These are phyloP conservation scores for Myriosclerotinia scirpicola DNA, from an alignment of 2,329 filamentous ascomycete species.

Conservation along the genomic window DNA sequence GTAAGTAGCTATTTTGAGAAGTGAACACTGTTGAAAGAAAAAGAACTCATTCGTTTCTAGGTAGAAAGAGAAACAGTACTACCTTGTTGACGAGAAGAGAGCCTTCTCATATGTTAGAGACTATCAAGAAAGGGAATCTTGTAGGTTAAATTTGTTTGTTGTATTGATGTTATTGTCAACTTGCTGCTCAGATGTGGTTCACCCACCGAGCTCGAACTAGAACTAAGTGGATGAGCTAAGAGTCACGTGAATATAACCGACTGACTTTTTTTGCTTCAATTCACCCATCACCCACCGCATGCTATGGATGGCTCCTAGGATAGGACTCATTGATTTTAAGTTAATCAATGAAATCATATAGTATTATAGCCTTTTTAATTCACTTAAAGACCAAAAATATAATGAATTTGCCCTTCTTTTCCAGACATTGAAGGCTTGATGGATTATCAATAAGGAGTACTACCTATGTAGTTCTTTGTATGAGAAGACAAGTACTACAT, in stretches of 20 bases:
- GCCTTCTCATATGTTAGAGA: background rate
- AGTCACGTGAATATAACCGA: constrained; percentile 17
- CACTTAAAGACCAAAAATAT: background rate
- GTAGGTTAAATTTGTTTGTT: constrained; percentile 3
- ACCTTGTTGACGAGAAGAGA: background rate
- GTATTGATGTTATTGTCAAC: constrained; percentile 22
- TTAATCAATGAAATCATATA: background rate
- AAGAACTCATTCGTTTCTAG: background rate
- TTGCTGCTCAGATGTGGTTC: constrained; percentile 22
- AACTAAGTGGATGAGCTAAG: constrained; percentile 2
- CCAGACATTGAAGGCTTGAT: background rate
- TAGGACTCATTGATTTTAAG: background rate
- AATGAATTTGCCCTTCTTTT: background rate
- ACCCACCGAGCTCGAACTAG: constrained; percentile 18
- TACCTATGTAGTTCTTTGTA: background rate
- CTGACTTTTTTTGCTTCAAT: background rate
- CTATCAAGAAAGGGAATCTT: background rate
- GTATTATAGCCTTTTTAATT: background rate
- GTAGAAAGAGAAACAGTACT: background rate
- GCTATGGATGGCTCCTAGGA: too few species aligned
- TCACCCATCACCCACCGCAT: background rate
- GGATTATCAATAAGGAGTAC: constrained; percentile 4
- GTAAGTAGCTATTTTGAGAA: constrained; percentile 21
- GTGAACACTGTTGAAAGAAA: constrained; percentile 23
- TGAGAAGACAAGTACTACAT: background rate